Base-by-base conservation (phyloP, 2,329 filamentous ascomycete genomes). In the Verticillium longisporum region DNA sequence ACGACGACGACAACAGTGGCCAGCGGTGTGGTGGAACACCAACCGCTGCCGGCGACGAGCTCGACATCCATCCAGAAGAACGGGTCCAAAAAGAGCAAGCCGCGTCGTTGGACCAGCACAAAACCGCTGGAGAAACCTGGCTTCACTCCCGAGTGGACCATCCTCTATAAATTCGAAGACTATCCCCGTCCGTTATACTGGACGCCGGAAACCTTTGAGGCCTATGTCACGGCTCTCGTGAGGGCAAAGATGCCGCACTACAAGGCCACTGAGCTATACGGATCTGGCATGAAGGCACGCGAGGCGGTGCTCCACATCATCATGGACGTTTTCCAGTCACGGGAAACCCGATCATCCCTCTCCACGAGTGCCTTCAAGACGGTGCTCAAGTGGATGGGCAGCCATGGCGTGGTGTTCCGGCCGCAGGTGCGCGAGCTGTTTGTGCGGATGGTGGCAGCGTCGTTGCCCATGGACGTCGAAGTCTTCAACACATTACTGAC, bases 401-500 rank as follows among this genome's bases (percentile, higher is more conserved):
- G 58, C 4, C 62, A 61, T 14, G 73, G 73, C 34, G 66, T 68
- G 56, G 60, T 64, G 1, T 65, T 66, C 56, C 64, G 69, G 26
- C 62, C 67, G 1, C 66, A 72, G 6, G 67, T 68, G 53, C 67
- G 70, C 6, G 61, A 63, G 6, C 70, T 83, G 4, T 71, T 80
- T 58, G 67, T 67, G 3, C 65, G 71, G n/a, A 73, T 75, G 33
- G 72, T 75, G 56, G 65, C 70, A 50, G 66, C 71, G 41, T 73
- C 74, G 1, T 64, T 80, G n/a, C 73, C 71, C 6, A 70, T 80
- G 65, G 79, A 82, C 63, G 76, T 76, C 1, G 75, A 77, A 36
- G 71, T 77, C 5, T 83, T 77, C 72, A 83, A 83, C 67, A 72
- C 80, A 58, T 69, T 83, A 64, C 15, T 33, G 32, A 71, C 72